A percentile compares a stretch with the other conserved stretches of the same genome.
Conservation (phyloP, 2,329 filamentous ascomycete species). For the Colletotrichum musae region DNA sequence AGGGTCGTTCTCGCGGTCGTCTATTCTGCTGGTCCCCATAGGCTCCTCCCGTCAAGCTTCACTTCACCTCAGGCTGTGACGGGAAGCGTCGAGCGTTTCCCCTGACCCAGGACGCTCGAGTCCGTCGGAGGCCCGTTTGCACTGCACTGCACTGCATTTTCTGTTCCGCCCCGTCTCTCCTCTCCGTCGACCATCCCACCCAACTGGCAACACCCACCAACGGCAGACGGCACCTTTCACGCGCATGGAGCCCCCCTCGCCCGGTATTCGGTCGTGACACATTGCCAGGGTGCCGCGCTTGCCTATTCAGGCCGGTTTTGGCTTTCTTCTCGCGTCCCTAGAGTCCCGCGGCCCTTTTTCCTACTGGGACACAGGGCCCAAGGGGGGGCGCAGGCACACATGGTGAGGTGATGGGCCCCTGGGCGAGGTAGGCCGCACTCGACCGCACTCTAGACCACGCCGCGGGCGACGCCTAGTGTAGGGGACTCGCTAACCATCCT, state of each 20-base stretch:
- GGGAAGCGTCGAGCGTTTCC: slow-evolving; percentile 24
- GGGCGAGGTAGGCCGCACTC: no score
- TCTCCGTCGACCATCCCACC: slow-evolving; percentile 12
- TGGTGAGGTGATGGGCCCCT: background rate
- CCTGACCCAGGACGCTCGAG: slow-evolving; percentile 8
- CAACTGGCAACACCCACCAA: background rate
- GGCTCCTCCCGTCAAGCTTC: slow-evolving; percentile 9
- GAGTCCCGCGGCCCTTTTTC: slow-evolving; percentile 25
- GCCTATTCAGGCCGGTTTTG: slow-evolving; percentile 2
- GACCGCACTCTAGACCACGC: background rate
- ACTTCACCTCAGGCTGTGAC: slow-evolving; percentile 30
- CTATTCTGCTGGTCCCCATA: no score
- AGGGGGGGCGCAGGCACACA: background rate
- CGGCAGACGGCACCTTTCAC: background rate
- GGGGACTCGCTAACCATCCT: slow-evolving; percentile 3
- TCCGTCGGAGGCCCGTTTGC: slow-evolving; percentile 1
- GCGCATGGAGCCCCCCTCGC: slow-evolving; percentile 27
- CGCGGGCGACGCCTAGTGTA: background rate
- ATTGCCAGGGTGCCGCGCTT: slow-evolving; percentile 15
- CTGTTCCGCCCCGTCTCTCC: background rate
- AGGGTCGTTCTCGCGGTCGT: background rate
- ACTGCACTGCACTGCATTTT: background rate
- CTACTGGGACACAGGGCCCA: background rate
- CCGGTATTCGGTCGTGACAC: slow-evolving; percentile 24
- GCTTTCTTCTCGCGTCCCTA: slow-evolving; percentile 27